Conservation (phyloP, 2,329 filamentous ascomycete genomes). For the Cladophialophora chaetospira region DNA sequence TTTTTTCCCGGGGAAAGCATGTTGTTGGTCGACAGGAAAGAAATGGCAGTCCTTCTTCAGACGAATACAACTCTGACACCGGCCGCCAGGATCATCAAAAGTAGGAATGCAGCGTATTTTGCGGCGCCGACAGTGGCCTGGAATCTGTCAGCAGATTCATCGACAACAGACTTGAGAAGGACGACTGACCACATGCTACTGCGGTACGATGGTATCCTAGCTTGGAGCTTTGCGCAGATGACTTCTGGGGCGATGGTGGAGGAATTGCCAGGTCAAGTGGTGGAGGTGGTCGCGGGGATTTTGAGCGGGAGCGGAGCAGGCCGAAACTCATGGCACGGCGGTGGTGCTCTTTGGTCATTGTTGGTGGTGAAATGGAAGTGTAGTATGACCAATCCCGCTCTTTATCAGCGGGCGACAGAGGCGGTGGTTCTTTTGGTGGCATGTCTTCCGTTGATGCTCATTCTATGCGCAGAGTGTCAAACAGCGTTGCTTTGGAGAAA, state of each 20-base stretch:
- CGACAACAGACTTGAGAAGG: not conserved
- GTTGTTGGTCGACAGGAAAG: conserved; percentile 78
- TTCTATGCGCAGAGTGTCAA: no score
- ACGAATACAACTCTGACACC: conserved; percentile 90
- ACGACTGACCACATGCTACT: conserved; percentile 85
- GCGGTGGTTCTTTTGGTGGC: conserved; percentile 35
- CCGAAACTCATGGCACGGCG: no score
- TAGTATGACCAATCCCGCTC: no score
- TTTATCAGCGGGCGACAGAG: conserved; percentile 59
- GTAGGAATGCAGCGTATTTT: conserved; percentile 90
- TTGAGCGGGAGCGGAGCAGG: no score
- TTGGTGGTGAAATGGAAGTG: no score
- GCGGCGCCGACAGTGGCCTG: conserved; percentile 86
- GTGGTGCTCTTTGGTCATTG: no score
- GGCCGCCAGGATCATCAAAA: conserved; percentile 69
- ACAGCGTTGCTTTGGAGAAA: no score
- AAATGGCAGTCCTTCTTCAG: conserved; percentile 95
- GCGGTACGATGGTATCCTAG: conserved; percentile 94
- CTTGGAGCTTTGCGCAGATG: no score
- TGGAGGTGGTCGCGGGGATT: no score
- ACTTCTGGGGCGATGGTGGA: no score
- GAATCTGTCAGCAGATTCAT: conserved; percentile 25
- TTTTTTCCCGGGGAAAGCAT: conserved; percentile 54
- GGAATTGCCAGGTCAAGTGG: no score
- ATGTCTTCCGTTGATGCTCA: no score